Evolutionary conservation across 352 stramenopile genomes (phyloP), one percentile per base, ranked within the genome.

Genomic region (Pythium scleroteichum): DNA sequence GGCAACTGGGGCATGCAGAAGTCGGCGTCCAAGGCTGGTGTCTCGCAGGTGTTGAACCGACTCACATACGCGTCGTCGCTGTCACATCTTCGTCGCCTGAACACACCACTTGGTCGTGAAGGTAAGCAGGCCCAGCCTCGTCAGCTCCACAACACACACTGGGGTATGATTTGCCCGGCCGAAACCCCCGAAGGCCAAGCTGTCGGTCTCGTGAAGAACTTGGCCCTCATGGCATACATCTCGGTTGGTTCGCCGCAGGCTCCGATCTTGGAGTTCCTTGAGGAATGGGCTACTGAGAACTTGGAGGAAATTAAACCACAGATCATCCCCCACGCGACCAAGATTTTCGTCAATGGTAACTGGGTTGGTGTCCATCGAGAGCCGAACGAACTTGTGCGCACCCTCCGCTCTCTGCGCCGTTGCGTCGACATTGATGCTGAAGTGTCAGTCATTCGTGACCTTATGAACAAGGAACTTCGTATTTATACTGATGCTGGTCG

Each of bases 331-430:
- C 95, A 95, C 52, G 98, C 95, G 20, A 99, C 97, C 42, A 99
- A 99, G 85, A 99, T 99, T 54, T 99, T 99, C 63, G 96, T 99
- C 50, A 99, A 99, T 69, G 97, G 98, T 40, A 99, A 99, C 69
- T 99, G 97, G 97, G 91, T 99, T 26, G 97, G 97, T 46, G 96
- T 99, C 44, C 96, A 99, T 69, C 94, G 95, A 48, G 97, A 99
- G 65, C 97, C 97, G 26, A 98, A 99, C 46, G 88, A 95, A 64
- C 63, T 99, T 14, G 96, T 99, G 32, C 84, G 96, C 33, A 99
- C 95, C 9, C 89, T 99, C 53, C 92, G 90, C 20, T 96, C 84
- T 23, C 82, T 98, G 16, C 92, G 97, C 68, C 88, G 97, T 46
- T 97, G 96, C 72, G 89, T 99, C 53, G 96, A 99, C 72, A 99